Evolutionary conservation across 139 green algal species (phyloP).

Genomic region (Picochlorum sp.): DNA sequence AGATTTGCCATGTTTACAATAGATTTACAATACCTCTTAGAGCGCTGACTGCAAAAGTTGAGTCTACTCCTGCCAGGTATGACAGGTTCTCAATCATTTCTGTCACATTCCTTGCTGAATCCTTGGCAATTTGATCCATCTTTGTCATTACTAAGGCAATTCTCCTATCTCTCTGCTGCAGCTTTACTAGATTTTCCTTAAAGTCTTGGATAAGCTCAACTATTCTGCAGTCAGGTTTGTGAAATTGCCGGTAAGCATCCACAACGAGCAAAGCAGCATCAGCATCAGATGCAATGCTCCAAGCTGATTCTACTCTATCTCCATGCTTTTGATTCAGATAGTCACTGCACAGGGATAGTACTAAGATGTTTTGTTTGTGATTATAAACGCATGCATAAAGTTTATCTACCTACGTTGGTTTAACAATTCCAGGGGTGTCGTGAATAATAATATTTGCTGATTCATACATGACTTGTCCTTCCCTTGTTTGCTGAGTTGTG

Average conservation of each 20-base stretch:
- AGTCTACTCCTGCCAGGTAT: neutral
- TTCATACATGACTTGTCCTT: conserved; percentile 49
- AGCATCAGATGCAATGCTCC: conserved; percentile 34
- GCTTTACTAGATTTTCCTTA: neutral
- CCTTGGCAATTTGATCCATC: conserved; percentile 17
- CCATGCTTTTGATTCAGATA: conserved; percentile 17
- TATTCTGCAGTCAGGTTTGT: conserved; percentile 22
- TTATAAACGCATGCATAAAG: conserved; percentile 2
- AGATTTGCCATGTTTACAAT: conserved; percentile 1
- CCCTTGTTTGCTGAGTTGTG: conserved; percentile 42
- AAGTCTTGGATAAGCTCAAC: conserved; percentile 7
- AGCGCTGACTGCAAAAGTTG: conserved; percentile 19
- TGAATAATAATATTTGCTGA: conserved; percentile 41
- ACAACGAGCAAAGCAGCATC: conserved; percentile 57
- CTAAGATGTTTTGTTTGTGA: neutral
- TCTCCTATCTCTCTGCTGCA: neutral
- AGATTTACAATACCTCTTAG: conserved; percentile 11
- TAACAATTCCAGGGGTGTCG: conserved; percentile 60
- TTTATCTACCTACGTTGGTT: conserved; percentile 13
- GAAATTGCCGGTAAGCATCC: conserved; percentile 51
- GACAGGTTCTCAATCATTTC: conserved; percentile 7
- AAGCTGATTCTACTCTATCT: conserved; percentile 39
- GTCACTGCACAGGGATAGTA: neutral
- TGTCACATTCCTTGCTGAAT: neutral
- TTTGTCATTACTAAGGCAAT: conserved; percentile 44